Base-by-base conservation (phyloP, 2,329 filamentous ascomycete genomes). In the Hyphodiscus sp. region DNA sequence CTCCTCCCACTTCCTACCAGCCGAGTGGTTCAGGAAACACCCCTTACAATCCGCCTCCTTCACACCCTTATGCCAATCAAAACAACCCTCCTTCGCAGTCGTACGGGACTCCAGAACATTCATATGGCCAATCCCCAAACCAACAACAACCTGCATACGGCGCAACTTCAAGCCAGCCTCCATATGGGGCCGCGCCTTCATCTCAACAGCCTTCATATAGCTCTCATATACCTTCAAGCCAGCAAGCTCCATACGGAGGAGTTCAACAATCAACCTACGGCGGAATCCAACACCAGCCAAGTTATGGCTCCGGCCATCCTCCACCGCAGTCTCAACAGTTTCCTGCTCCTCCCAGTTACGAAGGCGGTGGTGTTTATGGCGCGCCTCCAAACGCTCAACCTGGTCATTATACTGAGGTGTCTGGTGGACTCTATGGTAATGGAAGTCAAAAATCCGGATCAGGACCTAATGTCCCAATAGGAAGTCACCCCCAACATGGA, bases 1-100 rank as follows among this genome's bases (percentile, higher is more conserved):
- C 83, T 41, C 85, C 85, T 13, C 79, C 81, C n/a, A 69, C 76
- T 15, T 77, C 80, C 7, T 85, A 85, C 66, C 78, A 83, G 61
- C 70, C 74, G 26, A 52, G 57, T 41, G 61, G 58, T 18, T 51
- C 57, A 20, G 51, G 54, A 11, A 58, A 59, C 23, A 49, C 53
- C 18, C 52, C 51, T 13, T 62, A 62, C 50, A 56, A 58, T 29
- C 51, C 56, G 44, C 55, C 54, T n/a, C 47, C 57, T 13, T 52
- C 56, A 13, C 45, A 33, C 11, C 55, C 52, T 4, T 47, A 49
- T 41, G 26, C n/a, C 18, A 41, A 45, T 29, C 23, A 41, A 20
- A 33, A 45, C 20, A 45, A 26, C 20, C 50, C 54, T 18, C 56
- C 56, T 13, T 49, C 50, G 8, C 58, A 59, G 9, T 47, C 33